Conservation (phyloP, 768 basidiomycete species). For the Podaxis sp. region DNA sequence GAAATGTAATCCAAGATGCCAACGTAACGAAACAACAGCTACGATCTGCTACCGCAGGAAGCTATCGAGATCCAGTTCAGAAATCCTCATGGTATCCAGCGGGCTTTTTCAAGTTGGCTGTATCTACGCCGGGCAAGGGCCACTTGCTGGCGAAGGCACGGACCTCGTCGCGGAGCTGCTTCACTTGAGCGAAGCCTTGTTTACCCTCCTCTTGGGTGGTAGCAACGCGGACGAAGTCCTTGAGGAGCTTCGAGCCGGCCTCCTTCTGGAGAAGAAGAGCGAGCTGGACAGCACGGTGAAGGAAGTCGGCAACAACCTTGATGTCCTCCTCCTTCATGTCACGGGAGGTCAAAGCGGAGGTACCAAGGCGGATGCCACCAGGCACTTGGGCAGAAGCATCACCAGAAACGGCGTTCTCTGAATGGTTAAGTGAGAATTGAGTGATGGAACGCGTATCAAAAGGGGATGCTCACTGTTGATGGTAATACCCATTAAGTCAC, state of each 20-base stretch:
- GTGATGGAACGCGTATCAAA: not conserved
- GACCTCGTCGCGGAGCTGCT: conserved; percentile 78
- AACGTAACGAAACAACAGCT: not conserved
- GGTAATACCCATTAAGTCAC: conserved; percentile 94
- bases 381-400: conserved; percentile 95
- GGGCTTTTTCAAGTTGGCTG: conserved; percentile 48
- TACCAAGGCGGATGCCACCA: conserved; percentile 96
- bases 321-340: conserved; percentile 89
- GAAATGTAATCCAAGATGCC: not conserved
- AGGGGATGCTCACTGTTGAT: conserved; percentile 72
- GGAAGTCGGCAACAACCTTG: conserved; percentile 82
- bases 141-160: conserved; percentile 76
- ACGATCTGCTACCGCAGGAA: not conserved
- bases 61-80: not conserved
- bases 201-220: conserved; percentile 66
- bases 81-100: conserved; percentile 60
- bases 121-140: conserved; percentile 89
- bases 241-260: conserved; percentile 90
- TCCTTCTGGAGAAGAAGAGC: conserved; percentile 89
- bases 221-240: conserved; percentile 91
- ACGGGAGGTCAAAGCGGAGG: conserved; percentile 91
- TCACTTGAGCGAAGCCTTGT: conserved; percentile 68
- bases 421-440: not conserved
- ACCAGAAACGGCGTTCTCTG: conserved; percentile 96
- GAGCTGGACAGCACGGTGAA: conserved; percentile 94